A percentile compares a stretch with the other conserved stretches of the same genome.
Conservation (phyloP, 352 stramenopile species). For the Phytophthora multivora region DNA sequence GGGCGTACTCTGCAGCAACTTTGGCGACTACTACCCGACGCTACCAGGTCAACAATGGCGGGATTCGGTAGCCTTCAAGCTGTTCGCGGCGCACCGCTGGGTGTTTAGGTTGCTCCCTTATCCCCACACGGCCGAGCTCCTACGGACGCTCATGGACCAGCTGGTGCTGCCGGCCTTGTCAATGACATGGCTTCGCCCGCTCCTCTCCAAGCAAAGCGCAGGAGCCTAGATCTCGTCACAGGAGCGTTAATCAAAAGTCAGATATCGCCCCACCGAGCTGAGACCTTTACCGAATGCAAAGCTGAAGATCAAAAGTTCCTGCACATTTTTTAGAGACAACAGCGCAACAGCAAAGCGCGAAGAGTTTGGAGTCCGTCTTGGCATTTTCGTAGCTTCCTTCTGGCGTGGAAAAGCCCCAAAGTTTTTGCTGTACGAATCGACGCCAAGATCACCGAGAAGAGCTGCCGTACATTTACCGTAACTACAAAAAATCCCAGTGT, state of each 20-base stretch:
- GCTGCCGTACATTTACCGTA: too few species aligned
- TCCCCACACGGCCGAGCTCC: constrained; percentile 39
- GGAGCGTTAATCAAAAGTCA: constrained; percentile 2
- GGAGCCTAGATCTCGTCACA: constrained; percentile 3
- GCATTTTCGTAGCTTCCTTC: constrained; percentile 30
- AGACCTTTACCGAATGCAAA: constrained; percentile 27
- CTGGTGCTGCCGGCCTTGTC: constrained; percentile 55
- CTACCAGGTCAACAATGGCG: constrained; percentile 33
- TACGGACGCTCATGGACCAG: constrained; percentile 53
- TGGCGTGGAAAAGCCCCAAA: constrained; percentile 26
- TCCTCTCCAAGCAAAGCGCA: constrained; percentile 24
- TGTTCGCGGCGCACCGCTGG: constrained; percentile 58
- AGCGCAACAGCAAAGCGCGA: constrained; percentile 18
- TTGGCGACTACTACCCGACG: constrained; percentile 67
- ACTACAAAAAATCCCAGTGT: not conserved
- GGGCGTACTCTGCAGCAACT: constrained; percentile 78
- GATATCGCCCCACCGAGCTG: constrained; percentile 19
- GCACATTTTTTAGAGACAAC: constrained; percentile 17
- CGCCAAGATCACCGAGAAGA: constrained; percentile 27
- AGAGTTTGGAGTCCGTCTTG: constrained; percentile 19
- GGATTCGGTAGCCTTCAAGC: constrained; percentile 47
- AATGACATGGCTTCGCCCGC: constrained; percentile 24
- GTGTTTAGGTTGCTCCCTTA: constrained; percentile 58
- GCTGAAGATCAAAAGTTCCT: constrained; percentile 20
- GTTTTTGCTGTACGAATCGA: constrained; percentile 30